Base-by-base conservation (phyloP, 129 eudicot species). In the Ambrosia artemisiifolia region DNA sequence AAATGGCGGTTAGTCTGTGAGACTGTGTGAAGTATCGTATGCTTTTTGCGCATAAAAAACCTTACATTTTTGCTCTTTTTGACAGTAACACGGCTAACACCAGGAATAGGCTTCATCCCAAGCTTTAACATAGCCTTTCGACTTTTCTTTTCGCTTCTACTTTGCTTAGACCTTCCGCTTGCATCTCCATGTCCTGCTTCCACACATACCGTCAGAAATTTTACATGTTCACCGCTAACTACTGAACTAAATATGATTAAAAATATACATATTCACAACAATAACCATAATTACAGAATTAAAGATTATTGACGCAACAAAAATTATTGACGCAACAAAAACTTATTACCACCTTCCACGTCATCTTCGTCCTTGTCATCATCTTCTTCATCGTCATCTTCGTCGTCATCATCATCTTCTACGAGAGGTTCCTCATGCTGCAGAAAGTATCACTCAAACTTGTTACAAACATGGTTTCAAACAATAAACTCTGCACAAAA, bases 81-180 rank as follows among this genome's bases (percentile, higher is more conserved):
- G 54, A 91, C 88, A 61, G 97, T 86, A 66, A 91, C 97, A 79
- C 93, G 76, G 56, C 90, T 88, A 17, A 91, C 96, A n/a, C 88
- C 97, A 1, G 83, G 56, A 55, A 91, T 82, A 0, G 86, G 84
- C 72, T 91, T 86, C 97, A 91, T 83, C 24, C 97, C 97, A 5
- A 91, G 89, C 82, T 91, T 91, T 80, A 91, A 42, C 95, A 91
- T 91, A 7, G 97, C 97, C 73, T 91, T 91, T 42, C 97, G 88
- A 24, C 91, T 91, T 82, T 91, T 91, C 67, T 91, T 91, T 85
- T 91, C 97, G 57, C 95, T 88, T 74, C 97, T 78, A 78, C 97
- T 91, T 78, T 88, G 97, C 66, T 88, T 91, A 4, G 86, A 77
- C 63, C 85, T 63, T 13, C 86, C 92, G 57, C 5, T 67, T 42